Evolutionary conservation across 305 asterid genomes (phyloP), one percentile per base, ranked within the genome.

Genomic region (Fraxinus nigra): DNA sequence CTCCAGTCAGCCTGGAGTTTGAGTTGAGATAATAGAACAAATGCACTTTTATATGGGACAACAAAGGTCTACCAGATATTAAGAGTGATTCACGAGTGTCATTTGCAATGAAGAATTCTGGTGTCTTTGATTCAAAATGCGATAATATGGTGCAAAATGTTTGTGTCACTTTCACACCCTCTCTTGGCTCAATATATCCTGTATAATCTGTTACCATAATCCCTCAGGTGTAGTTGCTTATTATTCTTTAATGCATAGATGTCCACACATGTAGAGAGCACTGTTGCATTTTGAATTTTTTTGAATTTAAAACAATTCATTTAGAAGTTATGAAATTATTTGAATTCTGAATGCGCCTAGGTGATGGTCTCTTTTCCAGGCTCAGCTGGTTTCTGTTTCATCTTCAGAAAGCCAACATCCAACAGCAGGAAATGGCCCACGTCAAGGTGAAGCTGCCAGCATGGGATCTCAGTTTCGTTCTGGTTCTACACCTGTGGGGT

Each of bases 331-430:
- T 43, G 65, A 54, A 54, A 54, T 81, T 28, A 70, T 74, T 54
- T 9, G 14, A 59, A 24, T 16, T 82, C 86, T 83, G 80, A 81
- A 85, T 82, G 54, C 82, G 7, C 72, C 80, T 54, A 61, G 43
- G 26, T 43, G 72, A 67, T 83, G 82, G 82, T 76, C 85, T 85
- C 81, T 85, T 86, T 89, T 89, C 73, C 89, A 92, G 97, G 93
- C 89, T 88, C 97, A 93, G 86, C 78, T 92, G 87, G 92, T 95
- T 86, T 89, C 98, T 74, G 94, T 91, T 84, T 87, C 94, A 82
- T 86, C 97, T 79, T 85, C 97, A 54, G 98, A 92, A 77, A 89
- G 88, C 84, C 97, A 86, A 75, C 95, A 84, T 51, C 94, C 89
- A 88, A 76, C 91, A 79, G 87, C 92, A 82, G 91, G 92, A 88